These are phyloP conservation scores for Termitomyces sp. DNA, from an alignment of 768 basidiomycete species.

Conservation along the genomic window DNA sequence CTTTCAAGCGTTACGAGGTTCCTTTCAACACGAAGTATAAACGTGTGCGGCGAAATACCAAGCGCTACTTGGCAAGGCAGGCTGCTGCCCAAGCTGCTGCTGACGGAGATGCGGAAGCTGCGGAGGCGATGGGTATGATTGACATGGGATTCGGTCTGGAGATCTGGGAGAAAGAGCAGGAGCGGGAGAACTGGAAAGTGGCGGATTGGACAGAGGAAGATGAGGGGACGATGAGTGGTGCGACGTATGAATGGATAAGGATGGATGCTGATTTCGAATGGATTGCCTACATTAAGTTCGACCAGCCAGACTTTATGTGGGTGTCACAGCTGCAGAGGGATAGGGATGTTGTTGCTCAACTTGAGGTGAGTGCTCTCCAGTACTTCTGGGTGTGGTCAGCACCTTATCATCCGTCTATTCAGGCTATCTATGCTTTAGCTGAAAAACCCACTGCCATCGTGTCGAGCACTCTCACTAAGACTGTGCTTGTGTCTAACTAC, in stretches of 20 bases:
- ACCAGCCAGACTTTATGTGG: slow-evolving; percentile 99
- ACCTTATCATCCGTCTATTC: background rate
- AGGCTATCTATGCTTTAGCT: slow-evolving; percentile 90
- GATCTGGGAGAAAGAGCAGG: slow-evolving; percentile 94
- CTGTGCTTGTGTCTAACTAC: slow-evolving; percentile 92
- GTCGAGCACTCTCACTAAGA: slow-evolving; percentile 89
- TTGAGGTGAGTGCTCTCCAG: slow-evolving; percentile 65
- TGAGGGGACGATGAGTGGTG: slow-evolving; percentile 88
- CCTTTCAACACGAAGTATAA: slow-evolving; percentile 99
- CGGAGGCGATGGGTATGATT: slow-evolving; percentile 90
- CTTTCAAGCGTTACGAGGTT: slow-evolving; percentile 94
- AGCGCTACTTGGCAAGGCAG: slow-evolving; percentile 92
- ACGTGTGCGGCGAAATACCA: slow-evolving; percentile 92
- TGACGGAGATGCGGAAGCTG: slow-evolving; percentile 88
- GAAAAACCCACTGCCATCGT: slow-evolving; percentile 82
- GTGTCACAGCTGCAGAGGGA: slow-evolving; percentile 94
- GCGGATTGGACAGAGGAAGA: slow-evolving; percentile 98
- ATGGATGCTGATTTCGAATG: slow-evolving; percentile 99
- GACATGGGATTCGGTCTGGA: slow-evolving; percentile 93
- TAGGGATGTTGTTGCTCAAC: slow-evolving; percentile 93
- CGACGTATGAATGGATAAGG: slow-evolving; percentile 98
- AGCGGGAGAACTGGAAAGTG: slow-evolving; percentile 93
- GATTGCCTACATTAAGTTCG: slow-evolving; percentile 90
- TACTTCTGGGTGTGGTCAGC: background rate
- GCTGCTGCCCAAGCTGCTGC: slow-evolving; percentile 92